Conservation (phyloP, 139 green algal genomes). For the Tetradesmus lagerheimii region DNA sequence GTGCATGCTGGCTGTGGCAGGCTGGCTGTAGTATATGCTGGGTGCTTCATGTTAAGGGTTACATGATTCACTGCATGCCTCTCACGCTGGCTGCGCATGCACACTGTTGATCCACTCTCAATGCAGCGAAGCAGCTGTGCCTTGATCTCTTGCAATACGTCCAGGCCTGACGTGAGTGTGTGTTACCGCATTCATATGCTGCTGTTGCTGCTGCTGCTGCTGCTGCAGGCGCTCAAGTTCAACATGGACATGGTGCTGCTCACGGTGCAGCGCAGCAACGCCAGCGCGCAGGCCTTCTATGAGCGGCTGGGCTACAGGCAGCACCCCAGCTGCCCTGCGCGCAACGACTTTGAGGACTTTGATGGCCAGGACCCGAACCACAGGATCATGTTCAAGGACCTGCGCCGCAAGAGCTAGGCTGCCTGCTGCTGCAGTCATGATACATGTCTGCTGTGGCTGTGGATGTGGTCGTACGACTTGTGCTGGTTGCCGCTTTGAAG, state of each 20-base stretch:
- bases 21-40: not conserved
- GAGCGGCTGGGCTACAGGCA: conserved; percentile 21
- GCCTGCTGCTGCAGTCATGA: too few relatives aligned
- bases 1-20: not conserved
- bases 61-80: not conserved
- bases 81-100: not conserved
- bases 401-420: not conserved
- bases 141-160: too few relatives aligned
- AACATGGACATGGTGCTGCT: conserved; percentile 44
- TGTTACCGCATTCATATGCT: too few relatives aligned
- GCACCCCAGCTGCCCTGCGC: conserved; percentile 38
- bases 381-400: conserved; percentile 38
- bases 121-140: too few relatives aligned
- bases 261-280: conserved; percentile 34
- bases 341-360: conserved; percentile 41
- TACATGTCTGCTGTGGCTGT: too few relatives aligned
- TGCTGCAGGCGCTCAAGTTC: conserved; percentile 28
- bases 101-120: too few relatives aligned
- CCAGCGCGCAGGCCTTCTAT: conserved; percentile 14
- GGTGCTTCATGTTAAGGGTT: not conserved
- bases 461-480: too few relatives aligned
- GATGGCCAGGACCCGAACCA: conserved; percentile 22
- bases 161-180: too few relatives aligned
- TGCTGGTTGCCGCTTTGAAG: too few relatives aligned
- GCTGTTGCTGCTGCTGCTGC: not conserved